A percentile compares a stretch with the other conserved stretches of the same genome.
These are phyloP conservation scores for Isabelozyma heimii DNA, from an alignment of 805 yeast genomes.

Conservation along the genomic window DNA sequence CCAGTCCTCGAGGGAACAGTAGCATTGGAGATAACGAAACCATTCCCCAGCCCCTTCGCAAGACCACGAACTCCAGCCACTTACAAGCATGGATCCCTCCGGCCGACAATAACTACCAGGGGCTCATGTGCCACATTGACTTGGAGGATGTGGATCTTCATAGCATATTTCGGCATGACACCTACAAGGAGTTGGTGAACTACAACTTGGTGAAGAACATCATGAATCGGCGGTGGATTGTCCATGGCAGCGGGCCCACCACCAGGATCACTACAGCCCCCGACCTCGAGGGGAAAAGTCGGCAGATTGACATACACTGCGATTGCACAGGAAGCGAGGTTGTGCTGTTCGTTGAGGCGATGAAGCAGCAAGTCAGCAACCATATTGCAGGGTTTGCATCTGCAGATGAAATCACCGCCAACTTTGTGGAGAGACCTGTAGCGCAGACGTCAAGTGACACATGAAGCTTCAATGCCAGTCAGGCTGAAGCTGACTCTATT, in stretches of 20 bases:
- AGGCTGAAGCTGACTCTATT: too few relatives aligned
- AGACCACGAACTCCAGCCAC: neutral
- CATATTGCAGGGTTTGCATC: neutral
- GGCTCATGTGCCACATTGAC: neutral
- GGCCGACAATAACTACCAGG: neutral
- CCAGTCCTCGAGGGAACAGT: neutral
- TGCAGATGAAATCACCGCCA: neutral
- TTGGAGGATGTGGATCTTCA: constrained; percentile 2
- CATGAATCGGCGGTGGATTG: neutral
- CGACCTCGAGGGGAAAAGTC: neutral
- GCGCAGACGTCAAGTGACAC: too few relatives aligned
- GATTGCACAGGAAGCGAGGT: constrained; percentile 7
- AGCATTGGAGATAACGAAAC: neutral
- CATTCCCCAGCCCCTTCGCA: neutral
- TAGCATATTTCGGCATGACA: constrained; percentile 6
- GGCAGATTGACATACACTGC: constrained; percentile 7
- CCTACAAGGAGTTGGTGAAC: constrained; percentile 10
- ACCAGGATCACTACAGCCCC: neutral
- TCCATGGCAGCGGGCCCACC: neutral
- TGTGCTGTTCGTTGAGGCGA: neutral
- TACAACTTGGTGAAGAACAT: constrained; percentile 6
- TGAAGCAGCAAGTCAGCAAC: neutral
- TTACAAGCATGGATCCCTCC: neutral
- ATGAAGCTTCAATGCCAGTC: too few relatives aligned
- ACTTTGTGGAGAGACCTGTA: neutral